Base-by-base conservation (phyloP, 169 alveolate genomes). In the Plasmodium adleri region DNA sequence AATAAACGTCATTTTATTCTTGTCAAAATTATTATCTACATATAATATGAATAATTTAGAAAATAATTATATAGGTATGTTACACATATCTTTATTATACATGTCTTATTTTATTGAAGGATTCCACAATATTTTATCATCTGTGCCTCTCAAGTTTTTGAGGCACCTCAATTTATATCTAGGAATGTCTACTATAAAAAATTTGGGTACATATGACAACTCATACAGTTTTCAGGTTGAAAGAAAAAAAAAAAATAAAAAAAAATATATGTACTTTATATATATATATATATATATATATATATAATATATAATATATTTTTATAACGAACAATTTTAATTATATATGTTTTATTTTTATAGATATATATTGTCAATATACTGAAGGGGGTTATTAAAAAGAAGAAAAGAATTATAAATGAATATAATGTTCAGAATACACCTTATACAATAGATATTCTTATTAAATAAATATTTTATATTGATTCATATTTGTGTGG, bases 381-480 rank as follows among this genome's bases (percentile, higher is more conserved):
- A 43, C 89, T 76, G 20, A 64, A 59, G 39, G 76, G 66, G 17
- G 47, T 76, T 54, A 43, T 58, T 10, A 76, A 76, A 64, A 54
- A 17, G 15, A 68, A 66, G 3, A 64, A 24, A 50, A 75, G 52
- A 56, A 50, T 76, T 49, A 52, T 76, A 13, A 76, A 66, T 22
- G 89, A 76, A 66, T 63, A 76, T 70, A 68, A 63, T 52, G 60
- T 76, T 43, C 15, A 58, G 12, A 47, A 50, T 68, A 76, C 78
- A 10, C 89, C 89, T 13, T 76, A 76, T 32, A 76, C 89, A 56
- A 68, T 76, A 64, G 89, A 76, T 58, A 76, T 76, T 24, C 58
- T 76, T 26, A 76, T 76, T 26, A 66, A 47, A 54, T 75, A 75
- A 63, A n/a, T 39, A 71, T 54, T n/a, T 9, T 47, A 28, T 17